Evolutionary conservation across 192 early-diverging fungal species (phyloP).

Genomic region (Coemansia sp.): DNA sequence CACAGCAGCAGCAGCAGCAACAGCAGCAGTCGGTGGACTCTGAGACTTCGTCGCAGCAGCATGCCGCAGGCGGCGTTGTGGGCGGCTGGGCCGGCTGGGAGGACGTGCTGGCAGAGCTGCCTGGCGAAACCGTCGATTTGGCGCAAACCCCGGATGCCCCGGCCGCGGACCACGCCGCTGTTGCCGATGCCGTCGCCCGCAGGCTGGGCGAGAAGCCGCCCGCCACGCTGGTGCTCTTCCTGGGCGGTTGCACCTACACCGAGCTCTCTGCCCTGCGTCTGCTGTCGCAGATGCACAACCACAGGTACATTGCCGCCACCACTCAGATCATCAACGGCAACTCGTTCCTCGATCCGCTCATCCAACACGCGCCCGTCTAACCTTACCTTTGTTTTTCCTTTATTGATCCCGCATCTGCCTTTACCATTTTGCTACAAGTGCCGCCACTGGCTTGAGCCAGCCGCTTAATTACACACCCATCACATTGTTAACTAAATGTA

Average conservation of each 20-base stretch:
- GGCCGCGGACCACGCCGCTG: conserved; percentile 38
- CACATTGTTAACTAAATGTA: no score
- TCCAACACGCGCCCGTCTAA: conserved; percentile 14
- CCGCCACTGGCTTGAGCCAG: no score
- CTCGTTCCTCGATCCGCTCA: conserved; percentile 61
- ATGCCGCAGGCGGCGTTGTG: conserved; percentile 32
- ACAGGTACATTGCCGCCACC: conserved; percentile 84
- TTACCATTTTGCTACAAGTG: no score
- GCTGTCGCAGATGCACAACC: conserved; percentile 73
- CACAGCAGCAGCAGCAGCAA: conserved; percentile 11
- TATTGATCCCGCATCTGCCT: no score
- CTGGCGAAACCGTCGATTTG: conserved; percentile 80
- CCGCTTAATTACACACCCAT: no score
- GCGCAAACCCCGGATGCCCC: conserved; percentile 61
- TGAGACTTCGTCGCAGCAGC: conserved; percentile 6
- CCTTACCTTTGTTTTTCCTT: no score
- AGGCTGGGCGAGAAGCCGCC: conserved; percentile 57
- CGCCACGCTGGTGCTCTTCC: conserved; percentile 85
- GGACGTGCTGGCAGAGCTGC: conserved; percentile 74
- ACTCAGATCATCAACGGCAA: conserved; percentile 90
- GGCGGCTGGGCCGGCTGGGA: conserved; percentile 88
- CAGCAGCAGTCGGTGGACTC: conserved; percentile 2
- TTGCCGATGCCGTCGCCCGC: conserved; percentile 21
- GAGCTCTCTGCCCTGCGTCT: conserved; percentile 92
- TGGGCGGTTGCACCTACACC: conserved; percentile 93